Evolutionary conservation across 306 rosid species (phyloP), one percentile per base, ranked within the genome.

Genomic region (Castanospermum australe): DNA sequence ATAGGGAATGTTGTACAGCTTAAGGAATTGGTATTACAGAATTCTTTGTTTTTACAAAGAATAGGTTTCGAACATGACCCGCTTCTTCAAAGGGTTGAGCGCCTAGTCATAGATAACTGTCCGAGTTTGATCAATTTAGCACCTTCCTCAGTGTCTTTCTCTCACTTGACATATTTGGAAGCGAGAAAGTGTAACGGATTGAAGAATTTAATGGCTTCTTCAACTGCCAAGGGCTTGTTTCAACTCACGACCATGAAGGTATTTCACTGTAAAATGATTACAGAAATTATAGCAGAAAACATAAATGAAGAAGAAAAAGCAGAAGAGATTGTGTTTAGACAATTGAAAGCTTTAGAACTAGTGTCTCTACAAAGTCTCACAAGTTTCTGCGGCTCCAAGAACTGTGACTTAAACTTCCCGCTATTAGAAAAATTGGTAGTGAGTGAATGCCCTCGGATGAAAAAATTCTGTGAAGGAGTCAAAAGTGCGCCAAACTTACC

Each of bases 91-190:
- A 64, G 68, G 69, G 6, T 80, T 52, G 84, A 73, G 84, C 14
- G 6, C 8, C 30, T 80, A 61, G 28, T 28, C 14, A 15, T 80
- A 42, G 13, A 41, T 11, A 15, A 21, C 0, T 80, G 84, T 73
- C 69, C 51, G 0, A 0, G 6, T 14, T 30, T 80, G 72, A 5
- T 1, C 62, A 38, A 32, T 15, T 2, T 80, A 1, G 18, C 10
- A 0, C 69, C 42, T 20, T 54, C 69, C 8, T 80, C 69, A 0
- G 79, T n/a, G 4, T 18, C 84, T 20, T 35, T 81, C 22, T 8
- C 77, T 3, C 48, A 45, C 20, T 68, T 78, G 76, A 78, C 76
- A 56, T n/a, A 42, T 67, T 17, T 78, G 3, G 82, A 55, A 56
- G 82, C 68, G 24, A 33, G 13, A 21, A 15, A 32, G 6, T 78